Evolutionary conservation across 1,284 basidiomycete genomes (phyloP).

Genomic region (Golubevia sp.): DNA sequence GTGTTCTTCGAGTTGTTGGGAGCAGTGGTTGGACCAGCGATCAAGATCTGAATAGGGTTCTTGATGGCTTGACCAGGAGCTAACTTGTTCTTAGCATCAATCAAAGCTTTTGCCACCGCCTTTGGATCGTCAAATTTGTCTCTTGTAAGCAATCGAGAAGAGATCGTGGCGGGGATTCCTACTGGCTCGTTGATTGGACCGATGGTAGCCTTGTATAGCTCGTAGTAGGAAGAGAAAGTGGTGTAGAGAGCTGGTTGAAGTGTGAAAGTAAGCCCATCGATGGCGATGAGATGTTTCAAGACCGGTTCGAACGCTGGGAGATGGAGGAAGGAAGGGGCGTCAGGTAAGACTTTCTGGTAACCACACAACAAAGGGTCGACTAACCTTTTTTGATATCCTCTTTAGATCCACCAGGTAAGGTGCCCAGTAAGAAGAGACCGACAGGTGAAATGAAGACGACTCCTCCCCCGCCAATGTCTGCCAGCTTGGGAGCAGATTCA

Average conservation of each 20-base stretch:
- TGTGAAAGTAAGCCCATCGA: background rate
- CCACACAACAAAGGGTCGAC: background rate
- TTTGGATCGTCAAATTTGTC: background rate
- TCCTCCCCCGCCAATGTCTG: background rate
- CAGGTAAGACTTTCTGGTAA: background rate
- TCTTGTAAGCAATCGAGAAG: background rate
- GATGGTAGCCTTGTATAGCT: background rate
- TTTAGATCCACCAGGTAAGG: background rate
- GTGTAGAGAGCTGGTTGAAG: background rate
- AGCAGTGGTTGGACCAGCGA: background rate
- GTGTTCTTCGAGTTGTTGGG: background rate
- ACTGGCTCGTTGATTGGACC: background rate
- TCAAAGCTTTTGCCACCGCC: background rate
- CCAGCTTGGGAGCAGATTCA: background rate
- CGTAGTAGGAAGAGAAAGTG: background rate
- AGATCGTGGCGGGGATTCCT: background rate
- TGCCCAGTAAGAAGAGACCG: background rate
- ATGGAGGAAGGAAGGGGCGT: background rate
- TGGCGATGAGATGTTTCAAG: background rate
- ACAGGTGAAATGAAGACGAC: background rate
- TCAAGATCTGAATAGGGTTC: background rate
- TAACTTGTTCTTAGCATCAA: background rate
- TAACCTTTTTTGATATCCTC: background rate
- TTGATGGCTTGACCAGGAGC: background rate
- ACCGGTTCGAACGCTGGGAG: background rate